These are phyloP conservation scores for Aciculosporium take DNA, from an alignment of 2,329 filamentous ascomycete species.

Conservation along the genomic window DNA sequence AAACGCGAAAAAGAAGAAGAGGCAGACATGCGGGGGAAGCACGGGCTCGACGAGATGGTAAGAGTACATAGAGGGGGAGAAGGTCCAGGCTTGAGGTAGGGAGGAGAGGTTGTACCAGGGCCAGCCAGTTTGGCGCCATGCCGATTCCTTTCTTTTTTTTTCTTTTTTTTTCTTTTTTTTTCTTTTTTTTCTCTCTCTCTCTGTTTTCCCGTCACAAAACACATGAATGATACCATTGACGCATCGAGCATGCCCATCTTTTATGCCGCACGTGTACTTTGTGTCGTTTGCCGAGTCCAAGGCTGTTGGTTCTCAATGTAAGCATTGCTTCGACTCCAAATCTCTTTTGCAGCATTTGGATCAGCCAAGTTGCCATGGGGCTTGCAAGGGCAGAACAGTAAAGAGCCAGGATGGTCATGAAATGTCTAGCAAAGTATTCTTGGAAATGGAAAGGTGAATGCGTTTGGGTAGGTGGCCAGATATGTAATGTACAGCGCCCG, in stretches of 20 bases:
- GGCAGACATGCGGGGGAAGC: background rate
- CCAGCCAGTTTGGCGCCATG: background rate
- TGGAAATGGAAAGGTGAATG: too few species aligned
- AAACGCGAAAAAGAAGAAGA: background rate
- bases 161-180: background rate
- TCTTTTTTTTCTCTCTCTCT: constrained; percentile 15
- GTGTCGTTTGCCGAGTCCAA: constrained; percentile 10
- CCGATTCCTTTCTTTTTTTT: background rate
- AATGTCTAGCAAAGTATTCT: too few species aligned
- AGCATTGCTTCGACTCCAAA: too few species aligned
- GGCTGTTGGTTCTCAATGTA: constrained; percentile 6
- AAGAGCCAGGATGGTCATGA: too few species aligned
- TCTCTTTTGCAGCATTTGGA: too few species aligned
- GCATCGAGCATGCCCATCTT: constrained; percentile 21
- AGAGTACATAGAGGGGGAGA: background rate
- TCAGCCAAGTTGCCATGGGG: too few species aligned
- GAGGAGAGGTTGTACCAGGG: background rate
- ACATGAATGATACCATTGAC: constrained; percentile 30
- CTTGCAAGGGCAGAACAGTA: too few species aligned
- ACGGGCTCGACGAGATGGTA: background rate
- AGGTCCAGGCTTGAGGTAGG: background rate
- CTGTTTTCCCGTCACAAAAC: constrained; percentile 18
- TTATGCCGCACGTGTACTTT: constrained; percentile 10
- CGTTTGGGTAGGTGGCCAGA: too few species aligned
- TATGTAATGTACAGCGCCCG: too few species aligned